phyloP scores from a whole-genome alignment of 2,329 filamentous ascomycete species.

The Hypoxylon sp. region DNA sequence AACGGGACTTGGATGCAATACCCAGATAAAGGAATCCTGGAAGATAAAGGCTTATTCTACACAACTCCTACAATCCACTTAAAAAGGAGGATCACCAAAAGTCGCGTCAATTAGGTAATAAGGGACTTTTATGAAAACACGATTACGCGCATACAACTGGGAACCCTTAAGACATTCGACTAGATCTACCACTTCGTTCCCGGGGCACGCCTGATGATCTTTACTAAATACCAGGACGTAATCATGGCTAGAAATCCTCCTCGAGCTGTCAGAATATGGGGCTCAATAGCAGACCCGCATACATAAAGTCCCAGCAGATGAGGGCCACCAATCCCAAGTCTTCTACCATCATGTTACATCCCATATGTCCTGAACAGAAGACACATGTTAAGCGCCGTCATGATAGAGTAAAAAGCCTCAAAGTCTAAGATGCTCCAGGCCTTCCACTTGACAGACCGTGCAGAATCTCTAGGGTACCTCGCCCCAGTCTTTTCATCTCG shows the following conservation, averaged over 20 bases:
- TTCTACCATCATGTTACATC: neutral
- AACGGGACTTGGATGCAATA: neutral
- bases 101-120: neutral
- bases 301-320: neutral
- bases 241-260: neutral
- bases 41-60: neutral
- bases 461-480: slow-evolving; percentile 4
- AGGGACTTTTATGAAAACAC: neutral
- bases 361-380: slow-evolving; percentile 8
- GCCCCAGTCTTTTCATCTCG: slow-evolving; percentile 6
- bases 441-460: slow-evolving; percentile 2
- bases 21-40: neutral
- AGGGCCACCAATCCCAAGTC: neutral
- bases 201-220: neutral
- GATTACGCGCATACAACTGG: neutral
- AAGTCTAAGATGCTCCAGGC: slow-evolving; percentile 13
- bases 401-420: slow-evolving; percentile 3
- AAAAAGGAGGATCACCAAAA: neutral
- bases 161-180: neutral
- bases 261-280: neutral
- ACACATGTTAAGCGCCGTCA: slow-evolving; percentile 1
- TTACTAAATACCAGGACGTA: neutral
- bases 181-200: neutral
- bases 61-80: neutral
- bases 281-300: neutral